A percentile compares a stretch with the other conserved stretches of the same genome.
Conservation (phyloP, 306 rosid species). For the Prunus kanzakura region DNA sequence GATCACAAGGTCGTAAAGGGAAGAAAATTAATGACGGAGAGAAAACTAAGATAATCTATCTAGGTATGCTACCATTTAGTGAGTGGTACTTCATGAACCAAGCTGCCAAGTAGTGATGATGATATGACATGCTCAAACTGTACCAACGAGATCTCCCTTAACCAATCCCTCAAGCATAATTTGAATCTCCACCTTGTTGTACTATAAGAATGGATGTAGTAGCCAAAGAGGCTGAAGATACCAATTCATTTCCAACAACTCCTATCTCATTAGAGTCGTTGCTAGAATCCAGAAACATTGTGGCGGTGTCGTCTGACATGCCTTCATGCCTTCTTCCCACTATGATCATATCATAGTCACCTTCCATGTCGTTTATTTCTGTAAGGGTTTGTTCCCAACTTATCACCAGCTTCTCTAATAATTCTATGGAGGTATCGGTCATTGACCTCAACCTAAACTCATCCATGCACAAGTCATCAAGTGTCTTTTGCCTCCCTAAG, state of each 20-base stretch:
- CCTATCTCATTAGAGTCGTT: conserved; percentile 39
- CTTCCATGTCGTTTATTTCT: conserved; percentile 15
- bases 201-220: conserved; percentile 33
- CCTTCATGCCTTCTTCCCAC: conserved; percentile 34
- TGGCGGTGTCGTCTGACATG: conserved; percentile 17
- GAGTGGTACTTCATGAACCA: too few species aligned
- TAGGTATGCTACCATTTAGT: too few species aligned
- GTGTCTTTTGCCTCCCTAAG: conserved; percentile 25
- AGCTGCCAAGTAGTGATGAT: too few species aligned
- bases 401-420: conserved; percentile 21
- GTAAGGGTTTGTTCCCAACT: conserved; percentile 37
- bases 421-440: conserved; percentile 8
- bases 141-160: too few species aligned
- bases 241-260: conserved; percentile 32
- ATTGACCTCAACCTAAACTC: conserved; percentile 14
- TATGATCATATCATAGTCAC: conserved; percentile 22
- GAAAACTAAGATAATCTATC: too few species aligned
- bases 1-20: too few species aligned
- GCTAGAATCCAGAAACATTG: conserved; percentile 21
- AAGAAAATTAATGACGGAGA: too few species aligned
- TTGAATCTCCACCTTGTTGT: conserved; percentile 18
- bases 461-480: conserved; percentile 29
- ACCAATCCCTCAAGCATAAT: background rate
- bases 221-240: conserved; percentile 29
- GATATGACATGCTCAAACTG: too few species aligned